These are phyloP conservation scores for Nakazawaea pomicola DNA, from an alignment of 805 yeast species.

Conservation along the genomic window DNA sequence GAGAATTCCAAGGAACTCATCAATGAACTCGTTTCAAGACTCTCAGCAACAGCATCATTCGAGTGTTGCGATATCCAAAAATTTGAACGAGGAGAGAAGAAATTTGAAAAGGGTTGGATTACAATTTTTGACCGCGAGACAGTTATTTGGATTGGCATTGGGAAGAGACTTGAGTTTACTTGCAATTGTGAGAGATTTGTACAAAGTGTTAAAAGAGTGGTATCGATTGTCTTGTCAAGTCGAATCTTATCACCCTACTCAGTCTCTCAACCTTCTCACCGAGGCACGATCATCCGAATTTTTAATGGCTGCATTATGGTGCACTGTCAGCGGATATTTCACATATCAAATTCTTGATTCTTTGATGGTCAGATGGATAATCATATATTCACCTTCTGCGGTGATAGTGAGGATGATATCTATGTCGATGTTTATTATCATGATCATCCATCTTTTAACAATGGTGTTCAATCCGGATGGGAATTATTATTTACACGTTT, in stretches of 20 bases:
- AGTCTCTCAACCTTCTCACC: no score
- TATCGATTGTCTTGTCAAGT: slow-evolving; percentile 15
- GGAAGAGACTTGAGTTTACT: slow-evolving; percentile 70
- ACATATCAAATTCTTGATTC: slow-evolving; percentile 85
- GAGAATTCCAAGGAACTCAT: slow-evolving; percentile 4
- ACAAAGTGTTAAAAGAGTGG: slow-evolving; percentile 23
- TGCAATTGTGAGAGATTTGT: slow-evolving; percentile 23
- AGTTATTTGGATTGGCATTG: slow-evolving; percentile 70
- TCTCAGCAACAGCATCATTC: slow-evolving; percentile 1
- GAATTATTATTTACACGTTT: slow-evolving; percentile 75
- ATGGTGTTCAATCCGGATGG: slow-evolving; percentile 67
- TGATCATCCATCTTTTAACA: slow-evolving; percentile 63
- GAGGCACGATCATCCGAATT: slow-evolving; percentile 78
- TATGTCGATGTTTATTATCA: slow-evolving; percentile 67
- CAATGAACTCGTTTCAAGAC: slow-evolving; percentile 4
- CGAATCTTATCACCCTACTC: no score
- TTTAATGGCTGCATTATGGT: slow-evolving; percentile 86
- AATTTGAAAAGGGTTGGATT: slow-evolving; percentile 57
- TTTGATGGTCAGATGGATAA: slow-evolving; percentile 89
- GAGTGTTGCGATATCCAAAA: slow-evolving; percentile 6
- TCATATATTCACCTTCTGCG: slow-evolving; percentile 81
- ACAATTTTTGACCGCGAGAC: slow-evolving; percentile 66
- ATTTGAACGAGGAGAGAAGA: slow-evolving; percentile 9
- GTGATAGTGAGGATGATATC: slow-evolving; percentile 84
- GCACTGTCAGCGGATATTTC: slow-evolving; percentile 79